Evolutionary conservation across 164 flowering plant genomes (phyloP).

Genomic region (Berberis thunbergii): DNA sequence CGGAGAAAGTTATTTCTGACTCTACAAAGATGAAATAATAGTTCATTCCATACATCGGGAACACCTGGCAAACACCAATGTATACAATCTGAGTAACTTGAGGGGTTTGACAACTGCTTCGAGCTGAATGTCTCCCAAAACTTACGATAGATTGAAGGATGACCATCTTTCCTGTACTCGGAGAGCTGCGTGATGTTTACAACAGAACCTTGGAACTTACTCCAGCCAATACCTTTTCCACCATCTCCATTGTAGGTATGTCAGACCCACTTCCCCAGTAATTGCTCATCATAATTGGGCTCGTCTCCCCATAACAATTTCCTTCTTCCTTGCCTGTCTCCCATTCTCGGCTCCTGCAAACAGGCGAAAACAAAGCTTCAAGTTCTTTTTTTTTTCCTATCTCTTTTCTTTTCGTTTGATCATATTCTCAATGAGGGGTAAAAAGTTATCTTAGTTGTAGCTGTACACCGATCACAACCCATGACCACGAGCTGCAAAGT

Average conservation of each 20-base stretch:
- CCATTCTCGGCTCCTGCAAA: conserved; percentile 86
- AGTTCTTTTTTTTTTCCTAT: neutral
- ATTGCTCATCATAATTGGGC: conserved; percentile 42
- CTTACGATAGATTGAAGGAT: conserved; percentile 82
- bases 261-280: conserved; percentile 96
- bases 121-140: conserved; percentile 80
- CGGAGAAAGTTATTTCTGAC: neutral
- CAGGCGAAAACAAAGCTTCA: neutral
- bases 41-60: conserved; percentile 92
- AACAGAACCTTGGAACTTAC: conserved; percentile 55
- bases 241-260: conserved; percentile 72
- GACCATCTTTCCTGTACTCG: conserved; percentile 90
- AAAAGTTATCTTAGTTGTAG: neutral
- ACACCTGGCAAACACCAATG: conserved; percentile 99
- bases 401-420: no score
- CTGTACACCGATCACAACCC: neutral
- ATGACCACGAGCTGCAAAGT: neutral
- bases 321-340: conserved; percentile 53
- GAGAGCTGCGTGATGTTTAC: conserved; percentile 94
- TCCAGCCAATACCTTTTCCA: conserved; percentile 40
- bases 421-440: no score
- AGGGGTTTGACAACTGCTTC: conserved; percentile 60
- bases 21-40: conserved; percentile 61
- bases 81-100: conserved; percentile 79
- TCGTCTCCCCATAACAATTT: conserved; percentile 63